phyloP scores from a whole-genome alignment of 164 flowering plant species.

The Piper longum region DNA sequence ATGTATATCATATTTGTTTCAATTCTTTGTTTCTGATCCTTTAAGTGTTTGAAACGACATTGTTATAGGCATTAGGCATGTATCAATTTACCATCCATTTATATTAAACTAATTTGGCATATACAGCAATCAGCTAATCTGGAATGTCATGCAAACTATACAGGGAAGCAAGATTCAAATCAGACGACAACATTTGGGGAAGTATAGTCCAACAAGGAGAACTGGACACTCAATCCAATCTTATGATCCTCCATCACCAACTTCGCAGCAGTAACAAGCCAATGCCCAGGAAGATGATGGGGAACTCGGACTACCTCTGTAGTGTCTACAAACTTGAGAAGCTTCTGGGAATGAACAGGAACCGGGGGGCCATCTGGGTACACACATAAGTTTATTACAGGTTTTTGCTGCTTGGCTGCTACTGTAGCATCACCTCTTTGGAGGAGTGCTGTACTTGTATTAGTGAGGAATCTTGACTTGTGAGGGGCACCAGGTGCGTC shows the following conservation, averaged over 20 bases:
- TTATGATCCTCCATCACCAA: conserved; percentile 51
- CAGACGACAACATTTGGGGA: conserved; percentile 1
- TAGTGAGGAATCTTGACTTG: conserved; percentile 48
- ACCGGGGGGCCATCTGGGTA: conserved; percentile 72
- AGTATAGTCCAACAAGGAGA: conserved; percentile 50
- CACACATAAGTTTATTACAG: conserved; percentile 57
- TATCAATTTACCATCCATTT: too few relatives aligned
- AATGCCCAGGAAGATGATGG: conserved; percentile 67
- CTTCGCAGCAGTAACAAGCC: conserved; percentile 71
- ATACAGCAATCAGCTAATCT: too few relatives aligned
- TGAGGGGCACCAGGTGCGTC: conserved; percentile 40
- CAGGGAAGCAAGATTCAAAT: not conserved
- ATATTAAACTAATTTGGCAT: too few relatives aligned
- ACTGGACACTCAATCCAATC: conserved; percentile 65
- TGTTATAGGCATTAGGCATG: too few relatives aligned
- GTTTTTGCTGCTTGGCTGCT: conserved; percentile 34
- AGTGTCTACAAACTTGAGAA: conserved; percentile 49
- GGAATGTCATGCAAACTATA: not conserved
- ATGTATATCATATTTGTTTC: too few relatives aligned
- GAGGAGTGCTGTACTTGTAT: conserved; percentile 51
- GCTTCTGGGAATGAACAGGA: conserved; percentile 34
- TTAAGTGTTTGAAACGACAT: too few relatives aligned
- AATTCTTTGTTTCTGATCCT: too few relatives aligned
- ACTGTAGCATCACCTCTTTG: conserved; percentile 16
- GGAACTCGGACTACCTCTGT: conserved; percentile 64